A percentile compares a stretch with the other conserved stretches of the same genome.
Evolutionary conservation across 305 asterid species (phyloP).

Genomic region (Fraxinus latifolia): DNA sequence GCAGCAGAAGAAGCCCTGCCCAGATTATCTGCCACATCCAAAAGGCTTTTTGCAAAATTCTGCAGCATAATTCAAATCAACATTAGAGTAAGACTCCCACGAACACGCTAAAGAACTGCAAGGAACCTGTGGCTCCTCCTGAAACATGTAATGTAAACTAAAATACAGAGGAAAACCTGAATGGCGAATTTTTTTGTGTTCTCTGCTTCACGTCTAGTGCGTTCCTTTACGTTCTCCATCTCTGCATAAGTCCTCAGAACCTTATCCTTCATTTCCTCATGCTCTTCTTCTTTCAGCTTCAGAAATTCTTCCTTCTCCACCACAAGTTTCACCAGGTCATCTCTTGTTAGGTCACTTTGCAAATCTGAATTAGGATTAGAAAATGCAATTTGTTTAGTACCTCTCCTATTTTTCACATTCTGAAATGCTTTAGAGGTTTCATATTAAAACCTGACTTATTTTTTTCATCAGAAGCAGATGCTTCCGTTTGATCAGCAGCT

Average conservation of each 20-base stretch:
- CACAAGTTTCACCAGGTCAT: slow-evolving; percentile 76
- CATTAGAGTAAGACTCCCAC: slow-evolving; percentile 1
- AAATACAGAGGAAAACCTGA: neutral
- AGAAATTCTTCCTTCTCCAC: slow-evolving; percentile 64
- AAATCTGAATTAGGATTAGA: slow-evolving; percentile 54
- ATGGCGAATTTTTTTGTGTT: slow-evolving; percentile 69
- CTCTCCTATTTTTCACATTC: slow-evolving; percentile 23
- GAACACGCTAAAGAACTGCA: neutral
- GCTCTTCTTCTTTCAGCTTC: slow-evolving; percentile 54
- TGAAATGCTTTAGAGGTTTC: slow-evolving; percentile 25
- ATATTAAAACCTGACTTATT: slow-evolving; percentile 50
- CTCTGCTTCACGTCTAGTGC: slow-evolving; percentile 80
- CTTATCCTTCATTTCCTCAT: slow-evolving; percentile 68
- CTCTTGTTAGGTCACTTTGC: slow-evolving; percentile 66
- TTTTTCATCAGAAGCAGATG: slow-evolving; percentile 37
- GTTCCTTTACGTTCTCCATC: slow-evolving; percentile 81
- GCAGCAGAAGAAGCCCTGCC: slow-evolving; percentile 88
- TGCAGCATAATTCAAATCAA: slow-evolving; percentile 33
- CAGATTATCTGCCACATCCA: slow-evolving; percentile 94
- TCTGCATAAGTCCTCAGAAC: slow-evolving; percentile 74
- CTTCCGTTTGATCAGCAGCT: slow-evolving; percentile 19
- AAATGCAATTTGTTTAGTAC: slow-evolving; percentile 37
- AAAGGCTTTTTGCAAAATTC: slow-evolving; percentile 71
- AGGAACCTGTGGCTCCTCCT: neutral
- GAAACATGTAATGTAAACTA: slow-evolving; percentile 1